Conservation (phyloP, 495 filamentous ascomycete species). For the Penicillium manginii region DNA sequence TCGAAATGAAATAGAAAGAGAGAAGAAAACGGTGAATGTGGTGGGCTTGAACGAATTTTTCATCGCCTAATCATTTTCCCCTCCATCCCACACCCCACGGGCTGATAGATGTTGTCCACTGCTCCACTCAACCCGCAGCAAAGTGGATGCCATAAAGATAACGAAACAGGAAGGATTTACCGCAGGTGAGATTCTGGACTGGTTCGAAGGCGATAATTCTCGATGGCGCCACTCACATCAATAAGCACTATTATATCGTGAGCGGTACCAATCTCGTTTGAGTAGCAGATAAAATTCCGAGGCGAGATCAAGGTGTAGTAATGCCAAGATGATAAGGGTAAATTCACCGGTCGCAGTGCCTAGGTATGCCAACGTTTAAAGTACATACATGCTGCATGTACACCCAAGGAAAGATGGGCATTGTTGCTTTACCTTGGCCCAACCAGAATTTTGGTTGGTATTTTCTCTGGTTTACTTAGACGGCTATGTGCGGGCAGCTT, state of each 20-base stretch:
- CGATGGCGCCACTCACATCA: background rate
- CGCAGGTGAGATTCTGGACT: background rate
- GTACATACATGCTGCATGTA: too few species aligned
- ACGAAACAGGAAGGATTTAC: background rate
- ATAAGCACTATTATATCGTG: background rate
- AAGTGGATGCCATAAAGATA: background rate
- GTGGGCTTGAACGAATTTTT: slow-evolving; percentile 2
- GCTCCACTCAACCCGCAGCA: background rate
- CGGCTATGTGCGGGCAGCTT: too few species aligned
- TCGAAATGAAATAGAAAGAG: background rate
- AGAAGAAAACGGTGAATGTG: background rate
- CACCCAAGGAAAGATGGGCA: too few species aligned
- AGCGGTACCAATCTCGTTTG: slow-evolving; percentile 8
- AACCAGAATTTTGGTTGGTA: too few species aligned
- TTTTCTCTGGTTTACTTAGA: too few species aligned
- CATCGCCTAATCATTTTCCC: slow-evolving; percentile 8
- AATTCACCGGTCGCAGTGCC: too few species aligned
- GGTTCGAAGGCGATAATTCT: background rate
- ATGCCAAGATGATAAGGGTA: too few species aligned
- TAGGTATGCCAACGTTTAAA: too few species aligned
- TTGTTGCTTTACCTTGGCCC: too few species aligned
- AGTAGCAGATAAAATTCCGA: too few species aligned
- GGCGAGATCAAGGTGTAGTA: too few species aligned
- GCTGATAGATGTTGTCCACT: background rate
- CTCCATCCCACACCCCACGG: slow-evolving; percentile 4